Conservation (phyloP, 1,139 yeast genomes). For the Blastobotrys indianensis region DNA sequence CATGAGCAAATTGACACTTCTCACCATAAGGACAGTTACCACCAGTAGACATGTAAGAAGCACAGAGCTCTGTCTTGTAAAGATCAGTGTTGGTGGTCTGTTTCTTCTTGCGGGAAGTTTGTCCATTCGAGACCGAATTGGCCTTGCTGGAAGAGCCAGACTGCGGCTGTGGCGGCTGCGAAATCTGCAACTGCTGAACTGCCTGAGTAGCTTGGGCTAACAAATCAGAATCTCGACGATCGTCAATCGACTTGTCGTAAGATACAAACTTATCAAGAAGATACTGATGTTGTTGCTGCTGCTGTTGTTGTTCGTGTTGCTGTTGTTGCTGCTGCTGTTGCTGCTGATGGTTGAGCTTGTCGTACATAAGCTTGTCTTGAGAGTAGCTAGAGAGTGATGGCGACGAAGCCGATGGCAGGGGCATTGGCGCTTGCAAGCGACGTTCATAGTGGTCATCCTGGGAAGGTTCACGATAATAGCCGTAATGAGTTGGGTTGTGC, state of each 20-base stretch:
- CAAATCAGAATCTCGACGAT: constrained; percentile 1
- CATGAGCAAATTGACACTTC: constrained; percentile 95
- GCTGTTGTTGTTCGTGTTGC: not conserved
- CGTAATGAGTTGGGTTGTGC: constrained; percentile 8
- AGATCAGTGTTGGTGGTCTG: constrained; percentile 57
- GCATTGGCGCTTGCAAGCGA: constrained; percentile 1
- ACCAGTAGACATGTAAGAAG: constrained; percentile 59
- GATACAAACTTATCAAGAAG: no score
- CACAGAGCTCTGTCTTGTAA: constrained; percentile 88
- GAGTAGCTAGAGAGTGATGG: not conserved
- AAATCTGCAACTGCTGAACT: constrained; percentile 9
- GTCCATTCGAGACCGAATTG: not conserved
- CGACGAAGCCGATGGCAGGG: constrained; percentile 1
- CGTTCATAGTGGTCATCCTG: not conserved
- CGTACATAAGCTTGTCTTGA: not conserved
- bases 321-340: constrained; percentile 3
- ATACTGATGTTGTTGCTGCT: not conserved
- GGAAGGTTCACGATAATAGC: constrained; percentile 9
- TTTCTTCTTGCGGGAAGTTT: constrained; percentile 21
- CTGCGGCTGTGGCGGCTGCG: constrained; percentile 4
- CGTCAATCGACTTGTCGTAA: no score
- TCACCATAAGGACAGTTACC: constrained; percentile 82
- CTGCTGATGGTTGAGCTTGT: not conserved
- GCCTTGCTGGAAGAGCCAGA: not conserved
- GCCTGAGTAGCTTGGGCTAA: constrained; percentile 9